These are phyloP conservation scores for Yamadazyma buinensis DNA, from an alignment of 1,139 yeast genomes.

Conservation along the genomic window DNA sequence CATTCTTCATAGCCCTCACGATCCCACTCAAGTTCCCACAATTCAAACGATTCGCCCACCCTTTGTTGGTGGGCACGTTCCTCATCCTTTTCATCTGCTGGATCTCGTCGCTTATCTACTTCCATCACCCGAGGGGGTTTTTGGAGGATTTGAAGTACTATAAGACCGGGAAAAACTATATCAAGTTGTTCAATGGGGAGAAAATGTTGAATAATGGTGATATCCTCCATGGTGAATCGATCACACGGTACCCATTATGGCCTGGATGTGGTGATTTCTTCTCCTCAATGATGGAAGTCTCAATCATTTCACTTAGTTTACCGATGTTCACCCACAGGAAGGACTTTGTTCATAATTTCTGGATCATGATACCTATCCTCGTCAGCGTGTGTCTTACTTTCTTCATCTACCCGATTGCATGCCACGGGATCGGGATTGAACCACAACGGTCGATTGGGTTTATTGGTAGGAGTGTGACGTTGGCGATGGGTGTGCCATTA, in stretches of 20 bases:
- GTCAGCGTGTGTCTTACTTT: conserved; percentile 55
- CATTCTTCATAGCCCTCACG: conserved; percentile 50
- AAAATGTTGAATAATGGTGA: conserved; percentile 28
- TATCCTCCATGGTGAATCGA: conserved; percentile 9
- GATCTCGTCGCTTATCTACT: conserved; percentile 54
- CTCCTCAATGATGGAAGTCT: conserved; percentile 66
- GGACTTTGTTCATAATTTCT: conserved; percentile 58
- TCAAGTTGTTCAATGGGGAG: conserved; percentile 48
- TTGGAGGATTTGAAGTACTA: conserved; percentile 50
- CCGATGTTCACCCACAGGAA: conserved; percentile 75
- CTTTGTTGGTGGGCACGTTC: conserved; percentile 64
- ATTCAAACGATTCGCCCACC: conserved; percentile 57
- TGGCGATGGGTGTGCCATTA: conserved; percentile 76
- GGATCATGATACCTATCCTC: conserved; percentile 60
- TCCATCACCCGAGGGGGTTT: conserved; percentile 42
- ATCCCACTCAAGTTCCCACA: conserved; percentile 47
- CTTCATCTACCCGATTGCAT: conserved; percentile 65
- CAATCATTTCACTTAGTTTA: conserved; percentile 69
- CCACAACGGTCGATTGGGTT: conserved; percentile 64
- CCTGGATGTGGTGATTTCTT: conserved; percentile 85
- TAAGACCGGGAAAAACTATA: conserved; percentile 67
- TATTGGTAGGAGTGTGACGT: conserved; percentile 77
- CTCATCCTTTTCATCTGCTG: conserved; percentile 59
- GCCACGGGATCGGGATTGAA: conserved; percentile 62
- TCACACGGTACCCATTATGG: conserved; percentile 42